Percentiles rank a stretch among this genome's conserved stretches.
Conservation (phyloP, 169 alveolate species). For the Plasmodium vinckei region DNA sequence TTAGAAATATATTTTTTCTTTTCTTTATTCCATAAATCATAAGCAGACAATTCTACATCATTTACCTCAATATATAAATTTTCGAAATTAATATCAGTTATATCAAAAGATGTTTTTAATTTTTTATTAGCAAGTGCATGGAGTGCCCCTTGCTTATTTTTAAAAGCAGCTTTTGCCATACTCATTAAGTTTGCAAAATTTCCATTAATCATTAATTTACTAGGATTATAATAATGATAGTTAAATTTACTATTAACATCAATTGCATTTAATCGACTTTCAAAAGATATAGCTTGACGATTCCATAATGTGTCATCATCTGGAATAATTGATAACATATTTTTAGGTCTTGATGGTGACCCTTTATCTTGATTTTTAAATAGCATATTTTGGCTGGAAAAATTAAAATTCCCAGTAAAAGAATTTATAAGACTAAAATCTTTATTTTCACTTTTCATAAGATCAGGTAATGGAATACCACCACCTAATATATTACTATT, state of each 20-base stretch:
- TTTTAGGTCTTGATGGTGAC: conserved; percentile 3
- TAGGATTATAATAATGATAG: conserved; percentile 72
- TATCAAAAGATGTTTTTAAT: conserved; percentile 33
- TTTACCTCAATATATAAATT: conserved; percentile 51
- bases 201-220: conserved; percentile 50
- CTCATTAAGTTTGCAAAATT: conserved; percentile 57
- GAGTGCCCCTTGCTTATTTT: conserved; percentile 30
- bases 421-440: conserved; percentile 45
- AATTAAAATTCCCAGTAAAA: conserved; percentile 11
- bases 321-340: conserved; percentile 55
- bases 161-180: conserved; percentile 12
- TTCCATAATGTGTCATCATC: conserved; percentile 74
- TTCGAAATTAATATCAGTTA: conserved; percentile 60
- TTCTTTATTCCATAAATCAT: conserved; percentile 76
- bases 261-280: conserved; percentile 62
- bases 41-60: conserved; percentile 62
- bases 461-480: conserved; percentile 29
- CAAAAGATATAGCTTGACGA: conserved; percentile 58
- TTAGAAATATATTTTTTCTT: conserved; percentile 65
- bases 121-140: conserved; percentile 11
- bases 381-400: conserved; percentile 11
- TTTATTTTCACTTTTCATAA: conserved; percentile 62
- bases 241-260: conserved; percentile 56
- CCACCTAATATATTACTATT: conserved; percentile 2
- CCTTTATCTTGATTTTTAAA: conserved; percentile 12